Percentiles rank a stretch among this genome's conserved stretches.
These are phyloP conservation scores for Cyathus striatus DNA, from an alignment of 768 basidiomycete species.

Conservation along the genomic window DNA sequence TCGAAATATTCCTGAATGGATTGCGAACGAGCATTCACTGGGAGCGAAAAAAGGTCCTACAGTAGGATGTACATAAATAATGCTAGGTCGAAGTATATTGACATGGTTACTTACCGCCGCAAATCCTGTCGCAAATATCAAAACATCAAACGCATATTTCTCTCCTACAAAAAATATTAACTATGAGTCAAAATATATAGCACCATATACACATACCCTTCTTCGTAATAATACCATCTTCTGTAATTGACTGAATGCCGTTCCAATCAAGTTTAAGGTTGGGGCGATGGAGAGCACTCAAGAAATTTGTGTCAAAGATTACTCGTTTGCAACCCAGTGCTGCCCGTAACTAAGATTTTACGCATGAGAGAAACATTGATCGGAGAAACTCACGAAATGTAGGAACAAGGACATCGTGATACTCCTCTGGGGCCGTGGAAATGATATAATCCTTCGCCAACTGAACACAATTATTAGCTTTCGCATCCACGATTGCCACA, in stretches of 20 bases:
- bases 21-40: slow-evolving; percentile 20
- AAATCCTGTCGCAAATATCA: slow-evolving; percentile 36
- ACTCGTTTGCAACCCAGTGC: slow-evolving; percentile 52
- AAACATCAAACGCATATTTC: slow-evolving; percentile 26
- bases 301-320: slow-evolving; percentile 43
- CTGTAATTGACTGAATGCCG: slow-evolving; percentile 29
- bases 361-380: neutral
- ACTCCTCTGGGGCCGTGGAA: slow-evolving; percentile 36
- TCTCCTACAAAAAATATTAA: slow-evolving; percentile 18
- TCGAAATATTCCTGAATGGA: slow-evolving; percentile 35
- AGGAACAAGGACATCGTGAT: slow-evolving; percentile 41
- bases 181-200: neutral
- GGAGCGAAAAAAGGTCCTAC: slow-evolving; percentile 28
- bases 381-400: slow-evolving; percentile 31
- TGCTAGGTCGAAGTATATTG: neutral
- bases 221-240: slow-evolving; percentile 36
- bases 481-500: no score
- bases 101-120: slow-evolving; percentile 13
- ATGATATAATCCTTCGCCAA: slow-evolving; percentile 26
- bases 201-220: slow-evolving; percentile 20
- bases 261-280: slow-evolving; percentile 43
- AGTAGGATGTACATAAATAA: neutral
- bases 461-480: no score
- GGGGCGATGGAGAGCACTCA: slow-evolving; percentile 34
- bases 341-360: slow-evolving; percentile 16